Evolutionary conservation across 768 basidiomycete genomes (phyloP), one percentile per base, ranked within the genome.

Genomic region (Amanita rimosa): DNA sequence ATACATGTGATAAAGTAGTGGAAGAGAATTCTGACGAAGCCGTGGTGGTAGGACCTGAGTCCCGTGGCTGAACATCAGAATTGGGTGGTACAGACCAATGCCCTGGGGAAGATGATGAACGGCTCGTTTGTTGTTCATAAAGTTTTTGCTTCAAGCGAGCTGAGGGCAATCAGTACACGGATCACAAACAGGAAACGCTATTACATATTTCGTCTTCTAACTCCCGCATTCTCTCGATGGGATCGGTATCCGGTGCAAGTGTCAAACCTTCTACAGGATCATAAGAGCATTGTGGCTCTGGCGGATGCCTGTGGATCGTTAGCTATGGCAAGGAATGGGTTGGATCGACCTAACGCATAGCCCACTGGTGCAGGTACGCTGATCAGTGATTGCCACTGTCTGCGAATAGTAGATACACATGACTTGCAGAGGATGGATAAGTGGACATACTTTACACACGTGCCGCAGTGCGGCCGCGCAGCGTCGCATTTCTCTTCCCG

Each of bases 361-460:
- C 89, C 88, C 22, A 83, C 76, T 42, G 88, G 88, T 6, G 89
- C 83, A 6, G 88, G 88, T 27, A 91, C 88, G 56, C 85, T 85
- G 53, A 89, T 79, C 51, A 83, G 66, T 13, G 85, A 77, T 54
- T 87, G 78, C 85, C 87, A 88, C 62, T 87, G 81, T 65, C 85
- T 88, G 40, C 14, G 31, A 50, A 29, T 16, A 11, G 16, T 42
- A 6, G 52, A 39, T 54, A 44, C 37, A 44, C 31, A 19, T 38
- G 36, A 8, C 42, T 35, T 14, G 48, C 3, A 44, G 44, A 22
- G 29, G 21, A 51, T 19, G 29, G 27, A 34, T 35, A 33, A n/a
- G 27, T 19, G n/a, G 44, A 72, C 80, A 58, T 56, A 87, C 86
- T 83, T 89, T 52, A 87, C 76, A 57, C 88, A 91, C 46, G 88